Base-by-base conservation (phyloP, 1,139 yeast species). In the Ogataea hybrid region DNA sequence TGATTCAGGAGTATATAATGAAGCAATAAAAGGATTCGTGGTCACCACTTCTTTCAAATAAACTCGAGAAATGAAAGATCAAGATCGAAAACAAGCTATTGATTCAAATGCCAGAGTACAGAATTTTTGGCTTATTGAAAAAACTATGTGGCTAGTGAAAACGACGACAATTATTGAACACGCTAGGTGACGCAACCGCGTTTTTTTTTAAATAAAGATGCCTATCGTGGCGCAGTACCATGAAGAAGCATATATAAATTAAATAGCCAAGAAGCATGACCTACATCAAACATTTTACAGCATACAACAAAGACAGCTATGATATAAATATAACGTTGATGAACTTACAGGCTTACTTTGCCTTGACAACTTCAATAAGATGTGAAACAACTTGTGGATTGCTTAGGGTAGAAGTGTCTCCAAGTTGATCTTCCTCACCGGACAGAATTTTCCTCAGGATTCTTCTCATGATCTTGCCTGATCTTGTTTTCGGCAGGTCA, bases 391-490 rank as follows among this genome's bases (percentile, higher is more conserved):
- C 81, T 33, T 73, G 76, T 11, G 92, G 90, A 57, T 83, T 82
- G 23, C 87, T 78, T 58, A 84, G 73, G 3, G 92, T 83, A n/a
- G 87, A 79, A 43, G 78, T 79, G 63, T 84, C 92, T 46, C 92
- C 92, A 54, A 84, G 70, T 62, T 75, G 86, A 56, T 82, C 89
- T 57, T 81, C 85, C 67, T 83, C 90, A 45, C 86, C 87, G 43
- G 88, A 87, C 54, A 82, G 70, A 41, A 83, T 79, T 67, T 84
- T 84, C 66, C 92, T 76, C 61, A 84, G 73, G 54, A 84, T 82
- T 70, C 92, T 76, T 73, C 92, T 78, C 92, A 84, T 84, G 49
- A 84, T 82, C 68, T 84, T 84, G 59, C 92, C 92, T 1, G 88
- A 81, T 69, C 92, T 77, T 7, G 92, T 84, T 73, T 84, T 84